Conservation (phyloP, 768 basidiomycete species). For the Amanita phalloides region DNA sequence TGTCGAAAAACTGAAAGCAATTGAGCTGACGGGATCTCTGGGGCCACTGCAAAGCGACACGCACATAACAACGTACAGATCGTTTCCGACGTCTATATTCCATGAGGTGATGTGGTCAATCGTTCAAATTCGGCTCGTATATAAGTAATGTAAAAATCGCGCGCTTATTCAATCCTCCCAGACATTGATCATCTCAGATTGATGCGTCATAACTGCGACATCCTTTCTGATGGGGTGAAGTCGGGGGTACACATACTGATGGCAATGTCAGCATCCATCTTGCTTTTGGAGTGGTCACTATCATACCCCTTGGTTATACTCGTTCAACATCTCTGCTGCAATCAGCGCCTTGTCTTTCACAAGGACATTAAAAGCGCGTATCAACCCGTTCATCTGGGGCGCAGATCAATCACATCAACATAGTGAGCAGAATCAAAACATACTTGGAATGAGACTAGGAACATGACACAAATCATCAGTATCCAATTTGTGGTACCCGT, state of each 20-base stretch:
- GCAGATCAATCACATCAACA: background rate
- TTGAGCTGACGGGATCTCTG: background rate
- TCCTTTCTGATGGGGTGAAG: slow-evolving; percentile 68
- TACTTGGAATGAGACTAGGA: slow-evolving; percentile 54
- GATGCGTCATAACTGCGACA: slow-evolving; percentile 77
- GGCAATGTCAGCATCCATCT: background rate
- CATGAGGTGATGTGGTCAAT: background rate
- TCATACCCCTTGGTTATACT: slow-evolving; percentile 71
- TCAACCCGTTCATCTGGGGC: slow-evolving; percentile 36
- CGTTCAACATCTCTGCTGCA: slow-evolving; percentile 71
- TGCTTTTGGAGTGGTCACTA: background rate
- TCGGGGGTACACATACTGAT: slow-evolving; percentile 76
- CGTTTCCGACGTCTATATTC: background rate
- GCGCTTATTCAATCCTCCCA: slow-evolving; percentile 29
- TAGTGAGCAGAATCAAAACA: slow-evolving; percentile 10
- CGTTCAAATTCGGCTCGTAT: background rate
- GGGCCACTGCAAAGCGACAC: background rate
- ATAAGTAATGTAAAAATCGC: background rate
- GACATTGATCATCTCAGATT: slow-evolving; percentile 62
- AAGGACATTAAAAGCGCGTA: slow-evolving; percentile 47
- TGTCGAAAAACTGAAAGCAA: slow-evolving; percentile 1
- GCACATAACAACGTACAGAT: background rate
- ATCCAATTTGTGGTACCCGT: slow-evolving; percentile 71
- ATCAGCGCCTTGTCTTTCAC: slow-evolving; percentile 70
- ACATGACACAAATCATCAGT: slow-evolving; percentile 59